Base-by-base conservation (phyloP, 2,329 filamentous ascomycete genomes). In the Aspergillus sp. region DNA sequence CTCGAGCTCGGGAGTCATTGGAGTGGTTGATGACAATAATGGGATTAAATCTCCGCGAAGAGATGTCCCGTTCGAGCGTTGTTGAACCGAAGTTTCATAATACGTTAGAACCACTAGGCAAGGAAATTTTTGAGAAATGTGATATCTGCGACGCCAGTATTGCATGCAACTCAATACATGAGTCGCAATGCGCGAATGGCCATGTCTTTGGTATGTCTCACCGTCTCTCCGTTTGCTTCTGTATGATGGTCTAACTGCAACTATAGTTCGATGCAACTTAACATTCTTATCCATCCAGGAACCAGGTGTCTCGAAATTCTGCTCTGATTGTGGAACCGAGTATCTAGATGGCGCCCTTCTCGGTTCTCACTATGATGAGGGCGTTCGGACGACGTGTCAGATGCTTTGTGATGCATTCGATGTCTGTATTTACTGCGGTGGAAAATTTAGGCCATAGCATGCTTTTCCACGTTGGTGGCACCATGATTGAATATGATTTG, bases 281-380 rank as follows among this genome's bases (percentile, higher is more conserved):
- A 78, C 75, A n/a, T 76, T 79, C 45, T 55, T 80, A 5, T 68
- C 77, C 1, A 79, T 82, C 5, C 77, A 80, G 57, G 70, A 74
- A 30, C 77, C 79, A 2, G 72, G 72, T 1, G 66, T 75, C 2
- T 75, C 76, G 10, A 80, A 79, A 55, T 70, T 68, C 44, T 82
- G 79, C 58, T 72, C 72, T 15, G 63, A 73, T n/a, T 82, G 79
- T 54, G 69, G 60, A 10, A 72, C 63, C 22, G 72, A 75, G 41
- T 78, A 72, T 53, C 54, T 80, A 6, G 71, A 70, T 41, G 73
- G 77, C 43, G 71, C 74, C 30, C 54, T 59, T 7, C 45, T 71
- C 7, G 49, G 53, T 46, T 20, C 44, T 32, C 27, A 46, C 3
- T 45, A 51, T n/a, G 55, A 49, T 15, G 41, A 44, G 10, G 55